These are phyloP conservation scores for Pseudogymnoascus sp. DNA, from an alignment of 2,329 filamentous ascomycete genomes.

Conservation along the genomic window DNA sequence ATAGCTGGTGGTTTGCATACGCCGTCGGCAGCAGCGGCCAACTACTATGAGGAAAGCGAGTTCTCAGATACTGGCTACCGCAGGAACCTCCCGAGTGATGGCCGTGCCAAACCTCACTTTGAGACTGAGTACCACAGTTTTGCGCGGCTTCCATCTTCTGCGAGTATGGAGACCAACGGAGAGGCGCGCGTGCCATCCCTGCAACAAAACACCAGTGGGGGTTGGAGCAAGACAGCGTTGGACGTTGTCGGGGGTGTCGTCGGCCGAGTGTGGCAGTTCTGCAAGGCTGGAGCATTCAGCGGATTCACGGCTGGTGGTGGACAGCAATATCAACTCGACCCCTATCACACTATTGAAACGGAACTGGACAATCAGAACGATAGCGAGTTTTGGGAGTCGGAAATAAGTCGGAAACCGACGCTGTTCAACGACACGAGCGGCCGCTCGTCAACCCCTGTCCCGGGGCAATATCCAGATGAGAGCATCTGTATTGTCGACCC, in stretches of 20 bases:
- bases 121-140: constrained; percentile 13
- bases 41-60: constrained; percentile 26
- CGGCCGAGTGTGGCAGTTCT: constrained; percentile 79
- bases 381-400: background rate
- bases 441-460: constrained; percentile 35
- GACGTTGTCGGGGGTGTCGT: constrained; percentile 57
- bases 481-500: constrained; percentile 36
- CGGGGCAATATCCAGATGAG: constrained; percentile 44
- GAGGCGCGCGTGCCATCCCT: constrained; percentile 14
- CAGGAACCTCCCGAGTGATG: constrained; percentile 16
- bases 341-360: background rate
- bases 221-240: constrained; percentile 52
- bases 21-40: constrained; percentile 29
- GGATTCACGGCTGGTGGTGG: constrained; percentile 86
- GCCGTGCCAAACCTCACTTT: background rate
- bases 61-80: constrained; percentile 33
- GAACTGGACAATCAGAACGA: background rate
- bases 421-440: background rate
- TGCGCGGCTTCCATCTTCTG: background rate
- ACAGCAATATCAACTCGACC: constrained; percentile 51
- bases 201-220: constrained; percentile 24
- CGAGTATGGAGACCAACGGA: constrained; percentile 17
- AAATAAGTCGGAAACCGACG: background rate
- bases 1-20: constrained; percentile 42
- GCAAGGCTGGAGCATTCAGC: constrained; percentile 61